Base-by-base conservation (phyloP, 2,329 filamentous ascomycete genomes). In the Penicillium sp. region DNA sequence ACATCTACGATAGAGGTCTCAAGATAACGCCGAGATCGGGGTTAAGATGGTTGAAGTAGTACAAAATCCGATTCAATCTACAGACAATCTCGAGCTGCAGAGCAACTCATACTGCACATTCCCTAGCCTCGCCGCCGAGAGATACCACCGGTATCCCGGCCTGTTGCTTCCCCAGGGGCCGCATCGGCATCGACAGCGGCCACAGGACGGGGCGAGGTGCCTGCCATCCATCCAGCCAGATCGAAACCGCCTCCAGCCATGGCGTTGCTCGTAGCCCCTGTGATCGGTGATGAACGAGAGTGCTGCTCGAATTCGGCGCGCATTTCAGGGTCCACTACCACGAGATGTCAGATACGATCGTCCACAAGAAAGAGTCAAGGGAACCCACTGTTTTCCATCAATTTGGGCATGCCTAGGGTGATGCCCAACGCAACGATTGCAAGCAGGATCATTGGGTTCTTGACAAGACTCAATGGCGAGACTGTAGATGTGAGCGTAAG, bases 371-470 rank as follows among this genome's bases (percentile, higher is more conserved):
- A 15, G 20, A 35, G 9, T 24, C 8, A 12, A 18, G 28, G 35
- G 25, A 32, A 81, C 89, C 55, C 82, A 96, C 91, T 95, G 68
- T 93, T 96, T 44, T 97, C 91, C 75, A 97, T 84, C 48, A 98
- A 72, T 71, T 96, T 93, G 12, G 93, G 93, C 87, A 97, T 89
- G 58, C 91, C 91, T 62, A 97, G 80, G 55, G 95, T 90, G 58
- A 96, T 76, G 4, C 75, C 84, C 76, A 96, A 82, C 54, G 86
- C 89, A 33, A 93, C 83, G 29, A 95, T 72, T 4, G 87, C 90
- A 76, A 98, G 86, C 53, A 98, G 79, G 56, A 97, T 96, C 90
- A 97, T 97, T 3, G 93, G 93, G 67, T 89, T 95, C 77, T 93
- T 93, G 62, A 96, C 77, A 48, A 96, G 84, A 50, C 81, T 82